A percentile compares a stretch with the other conserved stretches of the same genome.
Conservation (phyloP, 228 moss, liverwort and hornwort genomes). For the Sphagnum fallax region DNA sequence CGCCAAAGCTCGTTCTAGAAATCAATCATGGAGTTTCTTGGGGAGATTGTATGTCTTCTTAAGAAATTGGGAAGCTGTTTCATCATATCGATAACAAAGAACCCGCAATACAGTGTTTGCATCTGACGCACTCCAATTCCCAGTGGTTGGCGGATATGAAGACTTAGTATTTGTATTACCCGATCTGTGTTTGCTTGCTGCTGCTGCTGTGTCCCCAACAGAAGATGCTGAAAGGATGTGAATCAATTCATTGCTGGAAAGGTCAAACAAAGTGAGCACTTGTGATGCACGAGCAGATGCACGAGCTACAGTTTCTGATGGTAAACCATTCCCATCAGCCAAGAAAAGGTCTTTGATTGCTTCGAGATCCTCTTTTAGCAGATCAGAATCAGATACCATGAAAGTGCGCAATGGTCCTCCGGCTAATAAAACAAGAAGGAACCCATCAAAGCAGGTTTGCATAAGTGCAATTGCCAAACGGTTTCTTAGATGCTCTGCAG, state of each 20-base stretch:
- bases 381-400: slow-evolving; percentile 47
- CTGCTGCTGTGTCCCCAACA: slow-evolving; percentile 44
- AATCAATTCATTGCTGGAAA: slow-evolving; percentile 61
- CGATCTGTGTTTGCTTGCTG: slow-evolving; percentile 14
- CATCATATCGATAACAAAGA: slow-evolving; percentile 74
- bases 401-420: slow-evolving; percentile 85
- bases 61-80: slow-evolving; percentile 65
- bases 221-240: slow-evolving; percentile 35
- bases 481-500: slow-evolving; percentile 56
- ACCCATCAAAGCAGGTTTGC: slow-evolving; percentile 85
- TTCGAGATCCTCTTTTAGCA: slow-evolving; percentile 73
- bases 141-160: slow-evolving; percentile 72
- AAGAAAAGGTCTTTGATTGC: slow-evolving; percentile 79
- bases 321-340: slow-evolving; percentile 93
- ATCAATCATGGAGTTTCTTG: slow-evolving; percentile 46
- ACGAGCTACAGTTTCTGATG: slow-evolving; percentile 47
- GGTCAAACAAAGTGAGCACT: slow-evolving; percentile 70
- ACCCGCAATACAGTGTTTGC: slow-evolving; percentile 86
- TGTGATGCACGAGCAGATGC: slow-evolving; percentile 48
- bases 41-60: slow-evolving; percentile 76
- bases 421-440: slow-evolving; percentile 77
- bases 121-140: slow-evolving; percentile 81
- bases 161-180: too few relatives aligned
- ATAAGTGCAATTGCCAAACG: slow-evolving; percentile 73
- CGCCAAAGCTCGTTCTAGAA: background rate